Percentiles rank a stretch among this genome's conserved stretches.
phyloP scores from a whole-genome alignment of 1,139 yeast genomes.

The Geotrichum macrosporum region DNA sequence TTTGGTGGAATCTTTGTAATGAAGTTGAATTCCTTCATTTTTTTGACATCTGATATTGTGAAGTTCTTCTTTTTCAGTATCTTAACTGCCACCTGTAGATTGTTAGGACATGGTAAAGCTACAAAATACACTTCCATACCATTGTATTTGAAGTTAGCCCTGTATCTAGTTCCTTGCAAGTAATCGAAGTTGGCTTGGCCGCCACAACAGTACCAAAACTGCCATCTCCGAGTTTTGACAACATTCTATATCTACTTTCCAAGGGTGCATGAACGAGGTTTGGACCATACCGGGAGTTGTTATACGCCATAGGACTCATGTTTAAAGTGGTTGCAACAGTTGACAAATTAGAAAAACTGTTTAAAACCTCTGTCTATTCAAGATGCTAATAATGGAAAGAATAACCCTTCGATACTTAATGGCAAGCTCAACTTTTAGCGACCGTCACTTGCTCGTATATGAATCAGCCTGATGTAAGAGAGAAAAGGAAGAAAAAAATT shows the following conservation, averaged over 20 bases:
- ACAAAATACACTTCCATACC: neutral
- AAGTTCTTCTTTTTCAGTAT: constrained; percentile 59
- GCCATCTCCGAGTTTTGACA: constrained; percentile 64
- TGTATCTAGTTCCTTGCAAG: constrained; percentile 6
- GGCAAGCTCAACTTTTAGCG: too few species aligned
- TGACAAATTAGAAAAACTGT: neutral
- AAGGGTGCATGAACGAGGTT: constrained; percentile 24
- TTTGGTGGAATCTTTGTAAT: constrained; percentile 68
- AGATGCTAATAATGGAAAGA: neutral
- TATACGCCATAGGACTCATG: neutral
- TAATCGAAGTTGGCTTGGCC: constrained; percentile 39
- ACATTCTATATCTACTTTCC: constrained; percentile 45
- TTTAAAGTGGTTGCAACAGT: neutral
- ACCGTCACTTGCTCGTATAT: too few species aligned
- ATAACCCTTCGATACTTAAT: too few species aligned
- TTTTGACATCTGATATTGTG: constrained; percentile 52
- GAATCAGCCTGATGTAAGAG: too few species aligned
- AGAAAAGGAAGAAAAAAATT: constrained; percentile 1
- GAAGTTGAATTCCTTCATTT: constrained; percentile 71
- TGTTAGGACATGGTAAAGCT: neutral
- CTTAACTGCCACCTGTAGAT: constrained; percentile 66
- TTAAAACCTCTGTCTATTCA: neutral
- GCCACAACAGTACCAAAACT: constrained; percentile 71
- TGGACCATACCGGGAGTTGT: neutral
- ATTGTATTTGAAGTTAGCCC: constrained; percentile 7